phyloP scores from a whole-genome alignment of 2,329 filamentous ascomycete species.

The Talaromyces sp. region DNA sequence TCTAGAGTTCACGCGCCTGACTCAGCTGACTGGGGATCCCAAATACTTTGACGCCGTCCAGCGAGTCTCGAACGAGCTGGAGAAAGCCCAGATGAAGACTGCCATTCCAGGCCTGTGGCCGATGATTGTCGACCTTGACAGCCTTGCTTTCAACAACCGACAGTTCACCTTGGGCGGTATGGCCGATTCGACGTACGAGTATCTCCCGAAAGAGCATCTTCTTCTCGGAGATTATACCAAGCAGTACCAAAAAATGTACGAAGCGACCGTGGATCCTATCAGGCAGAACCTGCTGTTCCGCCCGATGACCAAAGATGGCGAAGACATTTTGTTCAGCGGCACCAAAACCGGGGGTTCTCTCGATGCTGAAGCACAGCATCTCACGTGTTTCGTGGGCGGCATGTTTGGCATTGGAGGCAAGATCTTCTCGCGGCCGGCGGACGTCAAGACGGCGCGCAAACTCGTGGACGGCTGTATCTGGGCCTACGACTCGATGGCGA shows the following conservation, averaged over 20 bases:
- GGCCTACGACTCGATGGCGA: slow-evolving; percentile 53
- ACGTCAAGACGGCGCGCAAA: slow-evolving; percentile 52
- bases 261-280: slow-evolving; percentile 31
- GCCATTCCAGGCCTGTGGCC: slow-evolving; percentile 76
- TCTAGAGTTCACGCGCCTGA: slow-evolving; percentile 86
- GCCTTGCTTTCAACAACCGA: slow-evolving; percentile 22
- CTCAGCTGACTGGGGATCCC: slow-evolving; percentile 72
- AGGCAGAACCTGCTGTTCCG: slow-evolving; percentile 40
- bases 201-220: slow-evolving; percentile 45
- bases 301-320: slow-evolving; percentile 37
- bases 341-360: slow-evolving; percentile 20
- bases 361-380: slow-evolving; percentile 48
- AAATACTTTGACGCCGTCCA: slow-evolving; percentile 89
- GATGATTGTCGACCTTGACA: slow-evolving; percentile 58
- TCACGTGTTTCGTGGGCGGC: slow-evolving; percentile 57
- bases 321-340: slow-evolving; percentile 36
- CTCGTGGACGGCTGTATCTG: slow-evolving; percentile 58
- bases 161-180: slow-evolving; percentile 40
- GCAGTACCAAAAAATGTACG: slow-evolving; percentile 41
- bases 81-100: slow-evolving; percentile 66
- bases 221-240: slow-evolving; percentile 36
- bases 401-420: slow-evolving; percentile 57
- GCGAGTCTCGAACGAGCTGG: slow-evolving; percentile 72
- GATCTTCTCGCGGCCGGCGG: slow-evolving; percentile 49
- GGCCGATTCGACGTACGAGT: slow-evolving; percentile 47